Evolutionary conservation across 2,329 filamentous ascomycete species (phyloP).

Genomic region (Sordariomycetes sp.): DNA sequence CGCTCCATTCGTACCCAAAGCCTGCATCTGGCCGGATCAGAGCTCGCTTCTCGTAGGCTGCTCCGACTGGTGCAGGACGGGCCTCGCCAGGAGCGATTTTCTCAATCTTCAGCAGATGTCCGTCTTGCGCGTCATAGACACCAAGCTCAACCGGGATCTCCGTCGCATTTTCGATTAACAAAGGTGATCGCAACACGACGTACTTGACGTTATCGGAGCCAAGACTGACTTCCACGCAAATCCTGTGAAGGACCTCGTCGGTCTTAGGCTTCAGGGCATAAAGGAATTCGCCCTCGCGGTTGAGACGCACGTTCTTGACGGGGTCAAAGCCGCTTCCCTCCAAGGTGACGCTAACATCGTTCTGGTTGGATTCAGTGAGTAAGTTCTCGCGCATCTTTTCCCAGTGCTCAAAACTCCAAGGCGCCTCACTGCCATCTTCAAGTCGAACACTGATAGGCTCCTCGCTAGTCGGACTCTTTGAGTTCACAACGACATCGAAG

Average conservation of each 20-base stretch:
- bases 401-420: constrained; percentile 96
- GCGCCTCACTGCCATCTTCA: constrained; percentile 79
- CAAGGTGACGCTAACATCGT: constrained; percentile 71
- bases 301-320: constrained; percentile 79
- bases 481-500: constrained; percentile 79
- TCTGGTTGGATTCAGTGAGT: constrained; percentile 70
- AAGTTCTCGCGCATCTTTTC: constrained; percentile 93
- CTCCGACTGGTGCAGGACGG: constrained; percentile 83
- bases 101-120: constrained; percentile 91
- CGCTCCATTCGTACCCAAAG: constrained; percentile 94
- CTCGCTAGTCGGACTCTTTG: constrained; percentile 56
- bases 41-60: constrained; percentile 80
- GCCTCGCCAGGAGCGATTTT: constrained; percentile 91
- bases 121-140: constrained; percentile 78
- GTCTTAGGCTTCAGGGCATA: constrained; percentile 85
- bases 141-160: constrained; percentile 93
- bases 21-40: constrained; percentile 88
- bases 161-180: constrained; percentile 91
- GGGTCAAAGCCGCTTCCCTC: constrained; percentile 92
- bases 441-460: constrained; percentile 68
- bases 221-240: constrained; percentile 85
- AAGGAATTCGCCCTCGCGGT: constrained; percentile 85
- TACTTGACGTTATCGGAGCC: constrained; percentile 97
- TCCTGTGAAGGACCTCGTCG: constrained; percentile 74
- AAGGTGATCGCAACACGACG: constrained; percentile 85